Evolutionary conservation across 2,329 filamentous ascomycete genomes (phyloP), one percentile per base, ranked within the genome.

Genomic region (Neofusicoccum kwambonambiense): DNA sequence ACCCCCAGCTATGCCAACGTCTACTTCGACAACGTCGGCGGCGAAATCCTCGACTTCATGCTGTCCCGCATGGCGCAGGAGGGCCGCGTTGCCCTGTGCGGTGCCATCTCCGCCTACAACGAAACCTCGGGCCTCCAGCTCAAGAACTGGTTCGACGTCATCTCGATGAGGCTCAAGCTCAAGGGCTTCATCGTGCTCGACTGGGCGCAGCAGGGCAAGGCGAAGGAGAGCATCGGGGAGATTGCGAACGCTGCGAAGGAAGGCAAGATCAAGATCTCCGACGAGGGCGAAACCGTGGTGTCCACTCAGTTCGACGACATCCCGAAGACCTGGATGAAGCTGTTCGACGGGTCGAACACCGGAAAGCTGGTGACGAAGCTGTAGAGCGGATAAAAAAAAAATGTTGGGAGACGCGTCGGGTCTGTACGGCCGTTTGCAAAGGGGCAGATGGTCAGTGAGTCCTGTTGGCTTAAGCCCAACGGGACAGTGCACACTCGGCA

Each of bases 101-200:
- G 81, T 9, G 75, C 78, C 4, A 77, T 83, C 35, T 69, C 76
- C 3, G 72, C 71, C 4, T 83, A 83, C 70, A 82, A 82, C 68
- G 66, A 69, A 15, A 71, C 69, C 22, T 68, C 67, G 1, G 66
- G 62, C 19, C 35, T 11, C 2, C 31, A 37, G 19, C 65, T 81
- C 31, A 71, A 71, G 68, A 82, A 81, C 67, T 81, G 78, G 78
- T 78, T 78, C 67, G 77, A 81, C 70, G 70, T 82, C 37, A 74
- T 73, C 35, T 50, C 57, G 60, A 83, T 81, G 68, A 69, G 80
- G 17, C 68, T 82, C 19, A 75, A 75, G 64, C 71, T 83, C 27
- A 75, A 73, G 67, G 81, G 81, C 0, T 93, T 93, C 77, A 89
- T 93, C 67, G 84, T 92, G 56, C 85, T 90, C 64, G 90, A 93